Evolutionary conservation across 352 stramenopile species (phyloP).

Genomic region (Globisporangium sylvaticum): DNA sequence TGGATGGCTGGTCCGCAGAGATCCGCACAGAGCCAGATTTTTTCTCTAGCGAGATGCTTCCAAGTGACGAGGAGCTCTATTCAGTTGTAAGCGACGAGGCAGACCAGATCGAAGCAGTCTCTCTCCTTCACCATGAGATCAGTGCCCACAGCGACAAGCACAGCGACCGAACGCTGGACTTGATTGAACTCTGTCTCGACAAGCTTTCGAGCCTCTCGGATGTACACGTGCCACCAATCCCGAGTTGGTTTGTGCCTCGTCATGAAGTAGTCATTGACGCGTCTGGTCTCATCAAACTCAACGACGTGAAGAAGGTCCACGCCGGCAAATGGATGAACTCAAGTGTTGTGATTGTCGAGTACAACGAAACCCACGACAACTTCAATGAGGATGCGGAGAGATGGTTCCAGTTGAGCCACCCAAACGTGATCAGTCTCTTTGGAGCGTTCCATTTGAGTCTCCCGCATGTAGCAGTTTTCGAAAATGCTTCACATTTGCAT

Average conservation of each 20-base stretch:
- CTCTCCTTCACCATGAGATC: conserved; percentile 9
- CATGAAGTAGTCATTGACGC: conserved; percentile 55
- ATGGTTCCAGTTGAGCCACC: conserved; percentile 38
- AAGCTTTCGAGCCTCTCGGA: neutral
- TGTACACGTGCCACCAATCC: neutral
- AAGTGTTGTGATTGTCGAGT: conserved; percentile 16
- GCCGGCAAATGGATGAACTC: conserved; percentile 43
- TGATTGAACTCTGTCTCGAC: conserved; percentile 6
- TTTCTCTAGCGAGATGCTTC: neutral
- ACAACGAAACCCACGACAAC: neutral
- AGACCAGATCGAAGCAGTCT: conserved; percentile 1
- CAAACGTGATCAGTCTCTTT: conserved; percentile 17
- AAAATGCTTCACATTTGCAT: neutral
- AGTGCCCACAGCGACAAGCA: conserved; percentile 10
- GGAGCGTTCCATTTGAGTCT: conserved; percentile 17
- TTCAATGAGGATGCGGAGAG: conserved; percentile 1
- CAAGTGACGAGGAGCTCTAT: conserved; percentile 3
- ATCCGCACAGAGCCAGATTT: neutral
- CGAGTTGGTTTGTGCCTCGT: conserved; percentile 68
- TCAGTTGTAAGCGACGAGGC: neutral
- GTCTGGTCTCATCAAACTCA: conserved; percentile 34
- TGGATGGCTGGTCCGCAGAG: no score
- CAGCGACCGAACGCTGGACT: neutral
- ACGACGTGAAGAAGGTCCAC: neutral
- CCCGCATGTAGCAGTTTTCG: neutral